phyloP scores from a whole-genome alignment of 2,329 filamentous ascomycete species.

The Trichoderma atrobrunneum region DNA sequence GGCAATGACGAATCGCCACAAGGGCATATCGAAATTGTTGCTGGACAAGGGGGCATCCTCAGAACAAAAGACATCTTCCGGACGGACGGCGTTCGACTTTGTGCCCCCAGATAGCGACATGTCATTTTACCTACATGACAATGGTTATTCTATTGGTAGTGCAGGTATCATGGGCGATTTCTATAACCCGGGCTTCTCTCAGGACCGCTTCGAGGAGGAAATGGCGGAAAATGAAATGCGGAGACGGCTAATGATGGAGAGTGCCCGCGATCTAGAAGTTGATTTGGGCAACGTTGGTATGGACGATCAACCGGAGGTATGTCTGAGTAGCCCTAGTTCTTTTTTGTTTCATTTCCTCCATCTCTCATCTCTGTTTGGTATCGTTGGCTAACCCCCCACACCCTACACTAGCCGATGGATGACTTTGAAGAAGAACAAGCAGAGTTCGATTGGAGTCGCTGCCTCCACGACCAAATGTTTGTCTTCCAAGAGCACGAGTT shows the following conservation, averaged over 20 bases:
- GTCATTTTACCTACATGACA: conserved; percentile 90
- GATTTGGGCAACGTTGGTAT: conserved; percentile 93
- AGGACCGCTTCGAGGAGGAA: conserved; percentile 94
- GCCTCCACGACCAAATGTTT: conserved; percentile 98
- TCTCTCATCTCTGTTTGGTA: too few species aligned
- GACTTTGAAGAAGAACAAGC: conserved; percentile 86
- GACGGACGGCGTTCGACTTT: conserved; percentile 93
- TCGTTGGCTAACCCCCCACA: not conserved
- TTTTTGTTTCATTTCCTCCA: not conserved
- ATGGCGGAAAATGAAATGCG: conserved; percentile 96
- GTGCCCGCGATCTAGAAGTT: conserved; percentile 92
- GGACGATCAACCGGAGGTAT: conserved; percentile 89
- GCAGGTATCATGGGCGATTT: conserved; percentile 84
- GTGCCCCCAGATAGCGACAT: conserved; percentile 94
- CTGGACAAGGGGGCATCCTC: conserved; percentile 94
- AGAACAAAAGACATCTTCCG: conserved; percentile 90
- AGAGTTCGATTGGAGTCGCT: conserved; percentile 94
- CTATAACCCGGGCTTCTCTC: conserved; percentile 86
- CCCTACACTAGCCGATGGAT: conserved; percentile 55
- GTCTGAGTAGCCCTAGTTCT: conserved; percentile 24
- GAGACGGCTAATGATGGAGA: conserved; percentile 98
- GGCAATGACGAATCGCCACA: conserved; percentile 98
- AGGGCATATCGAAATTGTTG: conserved; percentile 87
- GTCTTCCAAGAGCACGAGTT: conserved; percentile 96
- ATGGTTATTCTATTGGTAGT: conserved; percentile 84